Conservation (phyloP, 2,329 filamentous ascomycete species). For the Aureobasidium sp. region DNA sequence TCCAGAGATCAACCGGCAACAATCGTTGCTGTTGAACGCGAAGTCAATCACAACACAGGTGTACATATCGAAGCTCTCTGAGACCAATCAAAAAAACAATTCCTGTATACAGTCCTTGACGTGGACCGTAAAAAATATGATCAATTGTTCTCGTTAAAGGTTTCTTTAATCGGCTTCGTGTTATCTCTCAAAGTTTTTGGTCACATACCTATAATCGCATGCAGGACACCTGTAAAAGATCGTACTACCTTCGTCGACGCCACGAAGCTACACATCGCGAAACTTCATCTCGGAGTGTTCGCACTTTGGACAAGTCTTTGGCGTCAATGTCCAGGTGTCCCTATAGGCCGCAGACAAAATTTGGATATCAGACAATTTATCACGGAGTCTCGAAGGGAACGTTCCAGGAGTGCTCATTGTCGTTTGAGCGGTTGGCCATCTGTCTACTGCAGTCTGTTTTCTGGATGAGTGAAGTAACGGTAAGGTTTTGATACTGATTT, state of each 20-base stretch:
- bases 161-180: no score
- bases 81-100: no score
- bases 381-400: slow-evolving; percentile 79
- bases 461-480: no score
- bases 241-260: slow-evolving; percentile 91
- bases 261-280: slow-evolving; percentile 75
- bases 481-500: slow-evolving; percentile 73
- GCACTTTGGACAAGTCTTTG: slow-evolving; percentile 71
- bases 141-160: no score
- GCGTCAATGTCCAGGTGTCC: slow-evolving; percentile 58
- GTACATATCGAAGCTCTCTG: no score
- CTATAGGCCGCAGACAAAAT: slow-evolving; percentile 70
- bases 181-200: no score
- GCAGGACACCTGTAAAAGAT: slow-evolving; percentile 78
- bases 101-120: no score
- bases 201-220: slow-evolving; percentile 66
- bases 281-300: slow-evolving; percentile 76
- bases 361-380: slow-evolving; percentile 78
- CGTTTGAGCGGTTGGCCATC: slow-evolving; percentile 57
- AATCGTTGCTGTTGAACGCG: no score
- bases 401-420: slow-evolving; percentile 77
- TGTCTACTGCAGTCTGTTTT: background rate
- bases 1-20: no score
- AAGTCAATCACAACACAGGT: no score
- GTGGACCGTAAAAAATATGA: no score